A percentile compares a stretch with the other conserved stretches of the same genome.
Conservation (phyloP, 148 eudicot genomes). For the Arctostaphylos glauca region DNA sequence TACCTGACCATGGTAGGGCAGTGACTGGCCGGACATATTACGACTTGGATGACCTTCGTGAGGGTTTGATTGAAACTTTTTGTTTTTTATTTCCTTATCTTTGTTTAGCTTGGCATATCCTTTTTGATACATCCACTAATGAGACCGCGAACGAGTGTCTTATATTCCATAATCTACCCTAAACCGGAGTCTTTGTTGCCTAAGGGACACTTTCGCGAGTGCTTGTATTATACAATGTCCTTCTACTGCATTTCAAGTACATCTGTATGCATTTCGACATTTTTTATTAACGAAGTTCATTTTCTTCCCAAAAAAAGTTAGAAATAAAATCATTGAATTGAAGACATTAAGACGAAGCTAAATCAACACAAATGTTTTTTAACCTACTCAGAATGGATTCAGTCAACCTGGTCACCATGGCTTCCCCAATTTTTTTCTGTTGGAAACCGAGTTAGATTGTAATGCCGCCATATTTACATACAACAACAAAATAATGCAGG, state of each 20-base stretch:
- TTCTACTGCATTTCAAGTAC: not conserved
- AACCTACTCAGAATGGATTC: not conserved
- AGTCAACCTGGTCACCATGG: not conserved
- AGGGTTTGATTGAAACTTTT: too few species aligned
- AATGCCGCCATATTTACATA: not conserved
- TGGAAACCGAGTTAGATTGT: not conserved
- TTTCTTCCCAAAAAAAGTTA: not conserved
- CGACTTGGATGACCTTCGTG: too few species aligned
- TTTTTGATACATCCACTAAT: too few species aligned
- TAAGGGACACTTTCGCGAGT: too few species aligned
- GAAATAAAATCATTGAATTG: not conserved
- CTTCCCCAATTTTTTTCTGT: not conserved
- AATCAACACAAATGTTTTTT: not conserved
- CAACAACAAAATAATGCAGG: not conserved
- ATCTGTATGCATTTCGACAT: not conserved
- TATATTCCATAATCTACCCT: too few species aligned
- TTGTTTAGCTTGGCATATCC: too few species aligned
- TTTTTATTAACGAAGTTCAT: not conserved
- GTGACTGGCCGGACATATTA: too few species aligned
- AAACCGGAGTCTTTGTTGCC: too few species aligned
- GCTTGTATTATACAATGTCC: not conserved
- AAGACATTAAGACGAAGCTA: not conserved
- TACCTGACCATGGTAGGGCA: too few species aligned
- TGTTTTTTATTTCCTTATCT: too few species aligned
- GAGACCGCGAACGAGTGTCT: too few species aligned